These are phyloP conservation scores for Rutstroemia sp. DNA, from an alignment of 2,329 filamentous ascomycete genomes.

Conservation along the genomic window DNA sequence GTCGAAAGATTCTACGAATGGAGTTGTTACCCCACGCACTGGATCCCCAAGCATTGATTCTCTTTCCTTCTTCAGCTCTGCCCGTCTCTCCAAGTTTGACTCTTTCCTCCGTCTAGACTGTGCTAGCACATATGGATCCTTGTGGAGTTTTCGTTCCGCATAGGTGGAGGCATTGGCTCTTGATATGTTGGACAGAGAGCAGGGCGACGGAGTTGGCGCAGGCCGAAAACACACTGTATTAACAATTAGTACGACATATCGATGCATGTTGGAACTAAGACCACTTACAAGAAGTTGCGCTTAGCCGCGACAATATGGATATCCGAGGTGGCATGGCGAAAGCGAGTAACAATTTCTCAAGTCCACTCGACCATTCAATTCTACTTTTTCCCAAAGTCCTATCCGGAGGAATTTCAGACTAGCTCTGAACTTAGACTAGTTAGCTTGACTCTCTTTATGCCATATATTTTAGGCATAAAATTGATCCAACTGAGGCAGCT, in stretches of 20 bases:
- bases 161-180: conserved; percentile 51
- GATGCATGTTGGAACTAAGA: not conserved
- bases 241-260: conserved; percentile 1
- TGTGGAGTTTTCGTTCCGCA: conserved; percentile 59
- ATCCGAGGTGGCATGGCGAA: conserved; percentile 59
- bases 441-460: rapidly evolving
- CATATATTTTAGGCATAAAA: not conserved
- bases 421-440: conserved; percentile 27
- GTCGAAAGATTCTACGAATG: conserved; percentile 78
- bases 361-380: not conserved
- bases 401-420: conserved; percentile 11
- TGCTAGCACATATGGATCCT: conserved; percentile 75
- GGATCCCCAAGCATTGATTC: conserved; percentile 65
- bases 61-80: conserved; percentile 59
- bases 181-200: conserved; percentile 51
- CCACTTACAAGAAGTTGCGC: conserved; percentile 50
- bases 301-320: conserved; percentile 51
- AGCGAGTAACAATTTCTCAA: not conserved
- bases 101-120: conserved; percentile 79
- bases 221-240: conserved; percentile 53
- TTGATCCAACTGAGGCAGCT: not conserved
- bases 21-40: conserved; percentile 68
- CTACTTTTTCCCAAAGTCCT: conserved; percentile 6
- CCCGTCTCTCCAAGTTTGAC: conserved; percentile 70
- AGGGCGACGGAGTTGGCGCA: conserved; percentile 37